A percentile compares a stretch with the other conserved stretches of the same genome.
These are phyloP conservation scores for Pelargonium cotyledonis DNA, from an alignment of 441 rosid species.

Conservation along the genomic window DNA sequence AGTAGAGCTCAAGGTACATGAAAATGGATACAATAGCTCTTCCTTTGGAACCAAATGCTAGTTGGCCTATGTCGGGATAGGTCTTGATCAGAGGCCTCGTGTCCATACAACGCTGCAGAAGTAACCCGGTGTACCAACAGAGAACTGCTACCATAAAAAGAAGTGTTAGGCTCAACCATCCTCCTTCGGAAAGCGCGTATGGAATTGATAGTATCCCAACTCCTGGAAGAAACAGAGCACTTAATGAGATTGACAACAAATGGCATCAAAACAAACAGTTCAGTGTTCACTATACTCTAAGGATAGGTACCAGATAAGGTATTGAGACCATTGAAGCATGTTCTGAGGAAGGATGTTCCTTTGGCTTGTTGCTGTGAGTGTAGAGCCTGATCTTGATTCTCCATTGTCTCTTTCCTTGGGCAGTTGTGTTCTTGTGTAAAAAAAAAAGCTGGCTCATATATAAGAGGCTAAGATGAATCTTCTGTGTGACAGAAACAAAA, in stretches of 20 bases:
- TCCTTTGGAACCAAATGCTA: slow-evolving; percentile 65
- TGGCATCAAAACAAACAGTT: background rate
- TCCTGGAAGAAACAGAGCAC: slow-evolving; percentile 28
- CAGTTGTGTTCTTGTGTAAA: background rate
- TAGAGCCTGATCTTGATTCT: slow-evolving; percentile 34
- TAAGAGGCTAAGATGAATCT: background rate
- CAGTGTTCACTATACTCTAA: too few species aligned
- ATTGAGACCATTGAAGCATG: slow-evolving; percentile 66
- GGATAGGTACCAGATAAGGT: slow-evolving; percentile 39
- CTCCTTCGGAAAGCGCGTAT: slow-evolving; percentile 58
- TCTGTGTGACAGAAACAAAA: too few species aligned
- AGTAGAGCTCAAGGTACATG: slow-evolving; percentile 47
- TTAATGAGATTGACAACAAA: too few species aligned
- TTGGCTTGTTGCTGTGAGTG: slow-evolving; percentile 19
- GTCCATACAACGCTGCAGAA: slow-evolving; percentile 50
- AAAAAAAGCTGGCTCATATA: background rate
- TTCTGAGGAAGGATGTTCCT: slow-evolving; percentile 50
- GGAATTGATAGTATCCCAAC: slow-evolving; percentile 62
- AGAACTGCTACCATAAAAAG: slow-evolving; percentile 46
- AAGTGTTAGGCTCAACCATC: slow-evolving; percentile 50
- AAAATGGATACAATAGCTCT: slow-evolving; percentile 44
- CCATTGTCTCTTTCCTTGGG: slow-evolving; percentile 18
- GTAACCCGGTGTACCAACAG: slow-evolving; percentile 60
- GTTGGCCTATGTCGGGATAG: slow-evolving; percentile 55
- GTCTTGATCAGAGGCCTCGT: slow-evolving; percentile 29